Evolutionary conservation across 176 grass and related monocot genomes (phyloP).

Genomic region (Pontederia paniculata): DNA sequence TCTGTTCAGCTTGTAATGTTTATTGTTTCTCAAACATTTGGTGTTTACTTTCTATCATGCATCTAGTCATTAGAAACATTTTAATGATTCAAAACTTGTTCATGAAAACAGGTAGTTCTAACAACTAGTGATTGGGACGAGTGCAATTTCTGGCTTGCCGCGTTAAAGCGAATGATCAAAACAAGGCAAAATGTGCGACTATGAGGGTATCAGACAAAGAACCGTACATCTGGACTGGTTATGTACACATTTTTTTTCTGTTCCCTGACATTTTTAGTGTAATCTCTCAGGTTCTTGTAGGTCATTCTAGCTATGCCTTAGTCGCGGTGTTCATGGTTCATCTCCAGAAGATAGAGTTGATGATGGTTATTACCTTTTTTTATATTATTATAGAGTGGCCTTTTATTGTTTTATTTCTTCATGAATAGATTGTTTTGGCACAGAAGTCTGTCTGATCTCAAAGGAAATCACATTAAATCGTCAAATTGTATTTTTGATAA

Average conservation of each 20-base stretch:
- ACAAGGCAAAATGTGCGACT: slow-evolving; percentile 60
- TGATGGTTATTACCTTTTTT: too few species aligned
- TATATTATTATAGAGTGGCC: too few species aligned
- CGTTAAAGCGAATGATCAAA: slow-evolving; percentile 93
- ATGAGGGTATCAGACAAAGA: slow-evolving; percentile 19
- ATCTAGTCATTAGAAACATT: background rate
- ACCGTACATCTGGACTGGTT: slow-evolving; percentile 18
- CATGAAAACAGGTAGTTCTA: slow-evolving; percentile 47
- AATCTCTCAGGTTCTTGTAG: too few species aligned
- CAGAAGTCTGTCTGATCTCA: too few species aligned
- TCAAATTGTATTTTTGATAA: too few species aligned
- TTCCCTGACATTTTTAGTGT: too few species aligned
- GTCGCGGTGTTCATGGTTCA: too few species aligned
- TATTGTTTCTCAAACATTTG: background rate
- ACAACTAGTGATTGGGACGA: slow-evolving; percentile 97
- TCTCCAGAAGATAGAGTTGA: too few species aligned
- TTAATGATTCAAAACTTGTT: background rate
- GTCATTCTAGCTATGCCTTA: too few species aligned
- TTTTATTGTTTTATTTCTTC: too few species aligned
- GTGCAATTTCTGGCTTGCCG: slow-evolving; percentile 93
- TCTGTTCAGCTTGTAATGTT: background rate
- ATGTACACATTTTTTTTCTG: slow-evolving; percentile 29
- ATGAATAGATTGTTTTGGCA: too few species aligned
- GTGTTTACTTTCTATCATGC: background rate
- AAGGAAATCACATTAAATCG: too few species aligned